phyloP scores from a whole-genome alignment of 345 rosid species.

The Eucalyptus sp. region DNA sequence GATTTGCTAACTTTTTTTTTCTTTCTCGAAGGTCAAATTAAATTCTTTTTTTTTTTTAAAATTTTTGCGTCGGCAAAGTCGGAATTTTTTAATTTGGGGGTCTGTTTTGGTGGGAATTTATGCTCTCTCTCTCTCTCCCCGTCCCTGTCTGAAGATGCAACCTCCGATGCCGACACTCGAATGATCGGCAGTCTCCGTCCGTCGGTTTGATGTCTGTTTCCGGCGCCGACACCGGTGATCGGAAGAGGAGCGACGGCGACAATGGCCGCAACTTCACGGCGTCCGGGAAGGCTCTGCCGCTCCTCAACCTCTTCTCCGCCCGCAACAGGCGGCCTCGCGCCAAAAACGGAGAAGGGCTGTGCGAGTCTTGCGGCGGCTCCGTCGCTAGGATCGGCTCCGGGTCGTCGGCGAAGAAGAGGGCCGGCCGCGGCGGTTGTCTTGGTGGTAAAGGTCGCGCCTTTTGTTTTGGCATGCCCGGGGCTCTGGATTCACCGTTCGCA shows the following conservation, averaged over 20 bases:
- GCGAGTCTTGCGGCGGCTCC: not conserved
- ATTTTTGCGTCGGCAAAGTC: not conserved
- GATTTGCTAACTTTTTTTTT: not conserved
- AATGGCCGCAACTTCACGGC: not conserved
- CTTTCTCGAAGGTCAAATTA: not conserved
- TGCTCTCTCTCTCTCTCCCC: not conserved
- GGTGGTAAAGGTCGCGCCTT: not conserved
- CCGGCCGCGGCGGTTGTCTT: not conserved
- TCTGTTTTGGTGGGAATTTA: not conserved
- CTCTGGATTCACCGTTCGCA: slow-evolving; percentile 17
- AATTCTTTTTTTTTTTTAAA: not conserved
- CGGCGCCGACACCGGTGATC: not conserved
- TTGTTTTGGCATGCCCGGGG: slow-evolving; percentile 18
- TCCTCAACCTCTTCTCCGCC: not conserved
- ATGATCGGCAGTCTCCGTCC: not conserved
- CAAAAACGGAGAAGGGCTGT: not conserved
- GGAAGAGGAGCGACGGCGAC: not conserved
- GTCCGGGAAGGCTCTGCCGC: not conserved
- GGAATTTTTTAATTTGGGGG: not conserved
- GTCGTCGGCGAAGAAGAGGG: not conserved
- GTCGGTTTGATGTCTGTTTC: not conserved
- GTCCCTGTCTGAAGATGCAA: not conserved
- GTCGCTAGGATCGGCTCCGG: not conserved
- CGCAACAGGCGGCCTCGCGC: not conserved
- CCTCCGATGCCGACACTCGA: not conserved